These are phyloP conservation scores for Priceomyces castillae DNA, from an alignment of 805 yeast species.

Conservation along the genomic window DNA sequence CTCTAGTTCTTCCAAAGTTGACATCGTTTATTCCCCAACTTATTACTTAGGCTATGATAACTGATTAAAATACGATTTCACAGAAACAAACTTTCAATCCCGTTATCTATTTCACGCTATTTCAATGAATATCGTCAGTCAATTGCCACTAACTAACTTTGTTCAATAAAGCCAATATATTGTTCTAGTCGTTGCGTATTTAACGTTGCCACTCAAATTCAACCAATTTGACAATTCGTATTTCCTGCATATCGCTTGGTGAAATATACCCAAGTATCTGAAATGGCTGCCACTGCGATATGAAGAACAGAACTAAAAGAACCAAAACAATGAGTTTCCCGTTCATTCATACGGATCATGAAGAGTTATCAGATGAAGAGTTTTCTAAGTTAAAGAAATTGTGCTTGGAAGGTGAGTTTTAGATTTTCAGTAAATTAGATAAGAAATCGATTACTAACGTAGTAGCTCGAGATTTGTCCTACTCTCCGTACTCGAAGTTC, in stretches of 20 bases:
- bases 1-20: constrained; percentile 82
- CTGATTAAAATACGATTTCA: neutral
- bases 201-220: neutral
- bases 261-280: too few relatives aligned
- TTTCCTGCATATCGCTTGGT: too few relatives aligned
- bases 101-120: neutral
- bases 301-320: too few relatives aligned
- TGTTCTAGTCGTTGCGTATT: neutral
- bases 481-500: constrained; percentile 73
- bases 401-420: constrained; percentile 22
- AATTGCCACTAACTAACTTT: neutral
- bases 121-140: neutral
- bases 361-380: constrained; percentile 19
- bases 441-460: neutral
- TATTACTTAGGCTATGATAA: neutral
- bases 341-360: constrained; percentile 8
- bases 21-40: constrained; percentile 42
- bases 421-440: neutral
- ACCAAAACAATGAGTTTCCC: constrained; percentile 1
- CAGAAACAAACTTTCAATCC: neutral
- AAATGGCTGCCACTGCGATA: too few relatives aligned
- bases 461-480: constrained; percentile 50
- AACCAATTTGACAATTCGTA: neutral
- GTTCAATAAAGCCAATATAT: neutral
- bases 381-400: constrained; percentile 14